phyloP scores from a whole-genome alignment of 495 filamentous ascomycete genomes.

The Penicillium ochrochloron region DNA sequence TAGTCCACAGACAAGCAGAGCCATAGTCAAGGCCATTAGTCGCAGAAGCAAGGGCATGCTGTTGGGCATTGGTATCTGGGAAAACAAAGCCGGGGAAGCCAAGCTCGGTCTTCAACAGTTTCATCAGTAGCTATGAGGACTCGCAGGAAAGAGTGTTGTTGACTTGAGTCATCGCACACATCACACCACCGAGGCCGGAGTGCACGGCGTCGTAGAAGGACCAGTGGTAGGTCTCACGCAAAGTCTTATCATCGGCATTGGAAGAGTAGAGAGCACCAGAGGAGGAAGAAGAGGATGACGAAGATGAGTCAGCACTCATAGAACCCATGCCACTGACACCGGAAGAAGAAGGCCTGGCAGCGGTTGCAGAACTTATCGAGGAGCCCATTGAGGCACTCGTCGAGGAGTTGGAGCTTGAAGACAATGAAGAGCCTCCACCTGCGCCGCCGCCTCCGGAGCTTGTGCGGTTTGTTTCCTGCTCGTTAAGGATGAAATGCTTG shows the following conservation, averaged over 20 bases:
- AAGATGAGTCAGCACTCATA: not conserved
- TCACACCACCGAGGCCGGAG: not conserved
- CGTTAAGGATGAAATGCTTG: not conserved
- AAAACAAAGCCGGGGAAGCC: slow-evolving; percentile 57
- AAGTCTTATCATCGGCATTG: not conserved
- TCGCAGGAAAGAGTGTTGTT: not conserved
- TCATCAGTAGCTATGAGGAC: not conserved
- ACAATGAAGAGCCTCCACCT: not conserved
- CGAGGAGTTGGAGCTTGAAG: not conserved
- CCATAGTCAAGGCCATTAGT: slow-evolving; percentile 27
- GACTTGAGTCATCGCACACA: not conserved
- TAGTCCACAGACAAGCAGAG: slow-evolving; percentile 25
- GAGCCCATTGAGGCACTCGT: too few species aligned
- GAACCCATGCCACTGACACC: not conserved
- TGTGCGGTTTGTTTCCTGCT: not conserved
- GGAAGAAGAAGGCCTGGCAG: not conserved
- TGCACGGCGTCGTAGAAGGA: not conserved
- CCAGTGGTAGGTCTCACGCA: not conserved
- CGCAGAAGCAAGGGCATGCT: slow-evolving; percentile 40
- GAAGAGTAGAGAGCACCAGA: not conserved
- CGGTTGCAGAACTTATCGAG: not conserved
- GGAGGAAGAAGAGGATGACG: not conserved
- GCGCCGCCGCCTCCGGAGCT: not conserved
- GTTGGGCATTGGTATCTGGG: slow-evolving; percentile 47
- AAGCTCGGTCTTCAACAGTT: slow-evolving; percentile 45